These are phyloP conservation scores for Multifurca ochricompacta DNA, from an alignment of 768 basidiomycete genomes.

Conservation along the genomic window DNA sequence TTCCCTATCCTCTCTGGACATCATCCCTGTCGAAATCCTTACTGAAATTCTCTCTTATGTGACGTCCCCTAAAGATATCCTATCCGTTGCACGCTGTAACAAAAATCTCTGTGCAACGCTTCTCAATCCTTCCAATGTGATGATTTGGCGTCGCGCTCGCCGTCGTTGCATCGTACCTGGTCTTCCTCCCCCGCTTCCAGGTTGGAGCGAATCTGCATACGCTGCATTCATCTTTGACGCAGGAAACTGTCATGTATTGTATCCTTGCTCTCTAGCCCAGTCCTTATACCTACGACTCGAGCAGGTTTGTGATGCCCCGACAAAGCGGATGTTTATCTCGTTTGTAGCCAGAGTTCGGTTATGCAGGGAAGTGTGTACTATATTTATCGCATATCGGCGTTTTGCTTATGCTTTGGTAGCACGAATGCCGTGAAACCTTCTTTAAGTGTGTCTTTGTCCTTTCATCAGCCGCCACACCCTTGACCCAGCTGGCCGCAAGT, in stretches of 20 bases:
- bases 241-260: slow-evolving; percentile 47
- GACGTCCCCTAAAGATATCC: slow-evolving; percentile 45
- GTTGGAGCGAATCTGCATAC: slow-evolving; percentile 49
- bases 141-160: slow-evolving; percentile 55
- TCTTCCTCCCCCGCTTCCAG: slow-evolving; percentile 37
- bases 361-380: slow-evolving; percentile 7
- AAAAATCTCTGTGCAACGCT: slow-evolving; percentile 46
- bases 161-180: slow-evolving; percentile 27
- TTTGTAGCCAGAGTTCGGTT: slow-evolving; percentile 12
- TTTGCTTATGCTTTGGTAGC: background rate
- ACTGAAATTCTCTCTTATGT: slow-evolving; percentile 52
- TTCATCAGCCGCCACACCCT: background rate
- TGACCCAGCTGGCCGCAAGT: background rate
- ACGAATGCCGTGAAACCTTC: slow-evolving; percentile 1
- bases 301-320: slow-evolving; percentile 32
- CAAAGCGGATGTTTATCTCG: slow-evolving; percentile 20
- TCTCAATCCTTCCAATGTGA: slow-evolving; percentile 36
- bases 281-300: background rate
- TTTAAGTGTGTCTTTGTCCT: background rate
- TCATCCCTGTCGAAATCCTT: slow-evolving; percentile 54
- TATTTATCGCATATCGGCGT: background rate
- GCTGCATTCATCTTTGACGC: slow-evolving; percentile 58
- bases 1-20: slow-evolving; percentile 7
- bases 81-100: slow-evolving; percentile 52
- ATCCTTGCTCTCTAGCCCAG: background rate